A percentile compares a stretch with the other conserved stretches of the same genome.
Evolutionary conservation across 2,329 filamentous ascomycete genomes (phyloP).

Genomic region (Alternaria triticina): DNA sequence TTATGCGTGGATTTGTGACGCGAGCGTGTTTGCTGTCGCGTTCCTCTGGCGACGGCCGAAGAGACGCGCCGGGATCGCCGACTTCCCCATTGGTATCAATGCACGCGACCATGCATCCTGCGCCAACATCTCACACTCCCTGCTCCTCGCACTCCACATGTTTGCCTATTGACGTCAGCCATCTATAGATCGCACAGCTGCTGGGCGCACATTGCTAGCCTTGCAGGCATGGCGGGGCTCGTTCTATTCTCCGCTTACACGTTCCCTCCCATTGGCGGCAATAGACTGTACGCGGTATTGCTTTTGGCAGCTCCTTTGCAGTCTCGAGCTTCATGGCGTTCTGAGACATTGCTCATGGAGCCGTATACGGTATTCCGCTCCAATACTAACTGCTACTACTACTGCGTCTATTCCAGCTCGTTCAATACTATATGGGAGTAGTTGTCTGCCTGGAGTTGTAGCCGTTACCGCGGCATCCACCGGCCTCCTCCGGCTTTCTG

Average conservation of each 20-base stretch:
- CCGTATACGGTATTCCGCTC: background rate
- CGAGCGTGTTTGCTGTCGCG: conserved; percentile 22
- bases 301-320: conserved; percentile 16
- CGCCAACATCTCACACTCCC: background rate
- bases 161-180: conserved; percentile 13
- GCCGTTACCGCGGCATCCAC: background rate
- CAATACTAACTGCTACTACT: too few species aligned
- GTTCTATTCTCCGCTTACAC: conserved; percentile 2
- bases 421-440: background rate
- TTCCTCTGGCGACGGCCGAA: conserved; percentile 24
- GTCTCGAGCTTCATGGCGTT: background rate
- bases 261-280: conserved; percentile 6
- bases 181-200: conserved; percentile 5
- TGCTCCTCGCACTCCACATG: background rate
- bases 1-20: conserved; percentile 6
- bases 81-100: conserved; percentile 18
- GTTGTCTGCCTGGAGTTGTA: background rate
- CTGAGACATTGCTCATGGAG: background rate
- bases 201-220: conserved; percentile 3
- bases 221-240: conserved; percentile 10
- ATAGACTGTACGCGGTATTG: conserved; percentile 11
- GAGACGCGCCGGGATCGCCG: conserved; percentile 6
- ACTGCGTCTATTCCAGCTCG: too few species aligned
- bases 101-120: conserved; percentile 3
- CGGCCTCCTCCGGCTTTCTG: conserved; percentile 5